Conservation (phyloP, 2,329 filamentous ascomycete species). For the Cyanodermella asteris region DNA sequence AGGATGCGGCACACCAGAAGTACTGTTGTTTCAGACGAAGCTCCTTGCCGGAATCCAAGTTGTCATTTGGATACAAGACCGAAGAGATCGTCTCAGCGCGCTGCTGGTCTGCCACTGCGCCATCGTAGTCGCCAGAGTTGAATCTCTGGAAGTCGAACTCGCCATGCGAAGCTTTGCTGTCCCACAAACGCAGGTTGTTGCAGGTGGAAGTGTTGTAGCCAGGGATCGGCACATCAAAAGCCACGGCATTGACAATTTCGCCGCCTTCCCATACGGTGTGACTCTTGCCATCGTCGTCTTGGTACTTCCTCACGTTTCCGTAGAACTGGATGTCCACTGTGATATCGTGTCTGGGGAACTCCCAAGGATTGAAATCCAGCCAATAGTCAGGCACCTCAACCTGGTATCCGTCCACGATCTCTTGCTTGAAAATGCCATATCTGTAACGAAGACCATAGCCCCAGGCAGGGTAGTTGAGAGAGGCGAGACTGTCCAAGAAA, state of each 20-base stretch:
- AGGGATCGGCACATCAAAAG: conserved; percentile 82
- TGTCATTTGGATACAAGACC: conserved; percentile 93
- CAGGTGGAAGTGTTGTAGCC: conserved; percentile 77
- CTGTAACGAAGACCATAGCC: conserved; percentile 89
- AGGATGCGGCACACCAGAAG: conserved; percentile 95
- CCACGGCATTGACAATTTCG: conserved; percentile 76
- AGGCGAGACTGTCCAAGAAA: conserved; percentile 89
- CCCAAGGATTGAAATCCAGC: conserved; percentile 98
- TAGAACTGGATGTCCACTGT: conserved; percentile 96
- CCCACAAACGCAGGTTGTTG: conserved; percentile 95
- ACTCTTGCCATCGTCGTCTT: conserved; percentile 55
- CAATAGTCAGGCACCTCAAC: conserved; percentile 97
- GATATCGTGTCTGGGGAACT: conserved; percentile 88
- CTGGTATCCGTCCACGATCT: conserved; percentile 94
- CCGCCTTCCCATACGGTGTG: conserved; percentile 71
- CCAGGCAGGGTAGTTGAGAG: conserved; percentile 90
- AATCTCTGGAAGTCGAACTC: conserved; percentile 99
- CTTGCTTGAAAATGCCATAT: conserved; percentile 98
- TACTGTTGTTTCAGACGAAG: conserved; percentile 97
- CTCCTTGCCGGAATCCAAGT: conserved; percentile 89
- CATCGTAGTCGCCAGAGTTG: conserved; percentile 95
- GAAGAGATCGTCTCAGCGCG: conserved; percentile 97
- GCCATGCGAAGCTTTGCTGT: conserved; percentile 85
- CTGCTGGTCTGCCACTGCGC: conserved; percentile 93
- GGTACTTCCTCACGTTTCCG: conserved; percentile 53